Evolutionary conservation across 2,329 filamentous ascomycete genomes (phyloP), one percentile per base, ranked within the genome.

Genomic region (Scytalidium lignicola): DNA sequence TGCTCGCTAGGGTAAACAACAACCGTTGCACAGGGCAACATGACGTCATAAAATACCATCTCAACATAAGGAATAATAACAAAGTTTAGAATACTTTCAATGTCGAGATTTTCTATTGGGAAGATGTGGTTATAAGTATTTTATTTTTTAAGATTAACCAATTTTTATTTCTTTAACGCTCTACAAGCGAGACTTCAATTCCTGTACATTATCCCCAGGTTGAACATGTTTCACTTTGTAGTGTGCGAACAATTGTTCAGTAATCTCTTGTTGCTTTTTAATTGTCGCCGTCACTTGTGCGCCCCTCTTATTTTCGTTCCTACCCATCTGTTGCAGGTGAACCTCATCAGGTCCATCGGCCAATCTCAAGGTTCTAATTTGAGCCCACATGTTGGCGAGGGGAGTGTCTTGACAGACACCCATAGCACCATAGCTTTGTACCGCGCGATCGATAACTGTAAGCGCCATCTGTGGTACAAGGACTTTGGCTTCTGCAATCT

Each of bases 281-380:
- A 90, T 82, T 63, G 78, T 78, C 52, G 75, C 72, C 41, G 83
- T 74, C 43, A 83, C 77, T 57, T 76, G 79, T 55, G 71, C 65
- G 49, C 82, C 84, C 56, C 80, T 78, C 68, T 79, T 86, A 67
- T 90, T 91, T 76, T 93, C 88, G 58, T 90, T 90, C 58, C 78
- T 76, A 15, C 88, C 88, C 73, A 93, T 74, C 72, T 93, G 88
- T 66, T 88, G 75, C 57, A 91, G 70, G 68, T 95, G 93, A 52
- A 97, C 93, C 80, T 99, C 93, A 70, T 99, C 93, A 0, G 93
- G 93, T 0, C 93, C 93, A 69, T 99, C 93, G 0, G 90, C 90
- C 58, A 96, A 81, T 53, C 88, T 78, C 69, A 96, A 76, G 6
- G 91, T 96, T 51, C 90, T 77, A 62, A 90, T 88, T 52, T 78